Evolutionary conservation across 371 early-diverging fungal genomes (phyloP).

Genomic region (Mucor sp.): DNA sequence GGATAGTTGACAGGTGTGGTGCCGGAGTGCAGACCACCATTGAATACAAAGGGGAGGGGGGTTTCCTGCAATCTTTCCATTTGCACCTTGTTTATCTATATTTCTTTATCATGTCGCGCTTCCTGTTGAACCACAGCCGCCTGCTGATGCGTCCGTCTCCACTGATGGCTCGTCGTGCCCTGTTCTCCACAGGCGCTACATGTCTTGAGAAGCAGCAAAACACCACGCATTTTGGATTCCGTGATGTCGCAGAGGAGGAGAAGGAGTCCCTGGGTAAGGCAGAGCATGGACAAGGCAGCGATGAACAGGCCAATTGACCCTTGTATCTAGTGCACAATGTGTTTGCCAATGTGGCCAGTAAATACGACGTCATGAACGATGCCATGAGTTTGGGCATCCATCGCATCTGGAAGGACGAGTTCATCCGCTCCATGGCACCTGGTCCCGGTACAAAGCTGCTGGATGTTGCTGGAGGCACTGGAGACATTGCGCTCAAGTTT

Average conservation of each 20-base stretch:
- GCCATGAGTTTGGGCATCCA: conserved; percentile 94
- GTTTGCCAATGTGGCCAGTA: conserved; percentile 89
- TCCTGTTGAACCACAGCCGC: conserved; percentile 9
- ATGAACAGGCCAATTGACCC: neutral
- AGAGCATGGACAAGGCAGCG: neutral
- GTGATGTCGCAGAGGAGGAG: conserved; percentile 78
- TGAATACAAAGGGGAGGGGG: neutral
- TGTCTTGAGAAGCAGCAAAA: conserved; percentile 21
- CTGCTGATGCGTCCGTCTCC: conserved; percentile 13
- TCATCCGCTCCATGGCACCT: conserved; percentile 85
- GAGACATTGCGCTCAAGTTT: conserved; percentile 94
- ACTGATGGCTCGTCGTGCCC: conserved; percentile 4
- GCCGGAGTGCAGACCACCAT: too few species aligned
- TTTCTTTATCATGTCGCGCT: conserved; percentile 3
- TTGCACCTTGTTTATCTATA: neutral
- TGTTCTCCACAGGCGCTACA: conserved; percentile 10
- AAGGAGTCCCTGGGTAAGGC: conserved; percentile 82
- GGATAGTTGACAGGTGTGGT: too few species aligned
- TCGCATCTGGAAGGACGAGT: conserved; percentile 94
- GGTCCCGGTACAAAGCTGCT: conserved; percentile 82
- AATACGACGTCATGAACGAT: conserved; percentile 98
- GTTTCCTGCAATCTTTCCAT: neutral
- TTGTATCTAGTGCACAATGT: conserved; percentile 74
- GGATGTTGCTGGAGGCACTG: conserved; percentile 99
- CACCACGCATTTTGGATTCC: conserved; percentile 91